phyloP scores from a whole-genome alignment of 192 early-diverging fungal species.

The Helicostylum pulchrum region DNA sequence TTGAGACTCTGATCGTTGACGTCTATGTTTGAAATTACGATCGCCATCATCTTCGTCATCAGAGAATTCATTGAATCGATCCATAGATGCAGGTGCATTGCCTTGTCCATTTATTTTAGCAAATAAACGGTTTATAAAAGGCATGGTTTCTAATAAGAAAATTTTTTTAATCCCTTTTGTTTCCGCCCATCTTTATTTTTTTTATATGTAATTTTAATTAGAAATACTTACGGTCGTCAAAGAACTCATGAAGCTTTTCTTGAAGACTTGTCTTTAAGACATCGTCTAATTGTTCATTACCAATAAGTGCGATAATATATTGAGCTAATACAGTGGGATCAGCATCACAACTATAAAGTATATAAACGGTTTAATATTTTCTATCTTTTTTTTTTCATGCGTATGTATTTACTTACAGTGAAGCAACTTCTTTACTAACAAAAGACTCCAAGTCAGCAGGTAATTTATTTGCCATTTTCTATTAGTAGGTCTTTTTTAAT shows the following conservation, averaged over 20 bases:
- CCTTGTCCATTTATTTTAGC: slow-evolving; percentile 38
- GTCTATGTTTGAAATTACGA: slow-evolving; percentile 67
- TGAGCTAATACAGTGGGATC: slow-evolving; percentile 76
- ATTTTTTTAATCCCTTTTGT: neutral
- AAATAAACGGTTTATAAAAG: slow-evolving; percentile 66
- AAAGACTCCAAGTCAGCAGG: slow-evolving; percentile 17
- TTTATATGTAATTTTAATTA: neutral
- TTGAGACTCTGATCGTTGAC: slow-evolving; percentile 40
- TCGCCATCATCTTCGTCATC: slow-evolving; percentile 67
- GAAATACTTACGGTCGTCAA: slow-evolving; percentile 58
- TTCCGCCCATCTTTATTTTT: neutral
- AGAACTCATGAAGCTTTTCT: slow-evolving; percentile 75
- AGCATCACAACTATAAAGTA: slow-evolving; percentile 50
- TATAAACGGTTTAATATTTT: neutral
- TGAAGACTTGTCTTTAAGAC: slow-evolving; percentile 57
- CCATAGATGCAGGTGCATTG: neutral
- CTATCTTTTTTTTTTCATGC: neutral
- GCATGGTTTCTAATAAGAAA: slow-evolving; percentile 54
- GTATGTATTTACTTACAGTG: slow-evolving; percentile 8
- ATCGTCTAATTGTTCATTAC: slow-evolving; percentile 54
- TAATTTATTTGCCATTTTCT: slow-evolving; percentile 2
- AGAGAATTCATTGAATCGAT: slow-evolving; percentile 39
- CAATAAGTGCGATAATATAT: slow-evolving; percentile 77
- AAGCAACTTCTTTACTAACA: slow-evolving; percentile 18
- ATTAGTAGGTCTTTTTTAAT: neutral